These are phyloP conservation scores for Boletus patriciae DNA, from an alignment of 768 basidiomycete genomes.

Conservation along the genomic window DNA sequence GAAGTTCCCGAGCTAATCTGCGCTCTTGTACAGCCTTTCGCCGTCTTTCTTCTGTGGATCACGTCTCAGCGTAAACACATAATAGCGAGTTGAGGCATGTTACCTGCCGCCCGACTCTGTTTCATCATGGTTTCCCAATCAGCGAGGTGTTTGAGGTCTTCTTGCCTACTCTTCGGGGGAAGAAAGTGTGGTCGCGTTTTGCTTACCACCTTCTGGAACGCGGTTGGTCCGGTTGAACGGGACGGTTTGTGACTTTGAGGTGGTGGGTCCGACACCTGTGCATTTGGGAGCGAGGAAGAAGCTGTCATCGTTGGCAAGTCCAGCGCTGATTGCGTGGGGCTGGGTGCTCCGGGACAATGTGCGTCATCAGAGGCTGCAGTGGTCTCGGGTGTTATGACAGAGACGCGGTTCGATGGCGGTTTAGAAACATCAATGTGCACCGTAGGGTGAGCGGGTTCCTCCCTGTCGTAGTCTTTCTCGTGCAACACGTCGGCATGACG, in stretches of 20 bases:
- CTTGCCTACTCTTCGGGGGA: conserved; percentile 76
- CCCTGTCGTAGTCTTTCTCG: conserved; percentile 3
- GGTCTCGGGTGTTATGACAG: conserved; percentile 5
- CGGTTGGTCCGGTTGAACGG: conserved; percentile 64
- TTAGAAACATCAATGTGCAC: conserved; percentile 48
- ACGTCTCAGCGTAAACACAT: conserved; percentile 4
- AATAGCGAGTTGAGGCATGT: conserved; percentile 11
- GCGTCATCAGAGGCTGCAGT: not conserved
- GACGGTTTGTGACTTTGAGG: conserved; percentile 40
- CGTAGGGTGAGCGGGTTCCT: conserved; percentile 35
- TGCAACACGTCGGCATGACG: not conserved
- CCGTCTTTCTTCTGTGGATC: conserved; percentile 63
- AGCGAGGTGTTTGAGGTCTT: conserved; percentile 81
- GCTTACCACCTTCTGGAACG: conserved; percentile 76
- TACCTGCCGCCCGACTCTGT: conserved; percentile 71
- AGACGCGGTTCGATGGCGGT: conserved; percentile 33
- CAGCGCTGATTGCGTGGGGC: conserved; percentile 10
- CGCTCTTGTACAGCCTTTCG: conserved; percentile 61
- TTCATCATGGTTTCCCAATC: conserved; percentile 92
- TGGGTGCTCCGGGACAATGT: not conserved
- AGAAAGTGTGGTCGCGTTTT: conserved; percentile 81
- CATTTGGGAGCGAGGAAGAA: conserved; percentile 32
- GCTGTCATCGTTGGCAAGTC: conserved; percentile 29
- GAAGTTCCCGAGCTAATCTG: conserved; percentile 60
- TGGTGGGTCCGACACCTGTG: conserved; percentile 17